Base-by-base conservation (phyloP, 2,329 filamentous ascomycete species). In the Lasiodiplodia citricola region DNA sequence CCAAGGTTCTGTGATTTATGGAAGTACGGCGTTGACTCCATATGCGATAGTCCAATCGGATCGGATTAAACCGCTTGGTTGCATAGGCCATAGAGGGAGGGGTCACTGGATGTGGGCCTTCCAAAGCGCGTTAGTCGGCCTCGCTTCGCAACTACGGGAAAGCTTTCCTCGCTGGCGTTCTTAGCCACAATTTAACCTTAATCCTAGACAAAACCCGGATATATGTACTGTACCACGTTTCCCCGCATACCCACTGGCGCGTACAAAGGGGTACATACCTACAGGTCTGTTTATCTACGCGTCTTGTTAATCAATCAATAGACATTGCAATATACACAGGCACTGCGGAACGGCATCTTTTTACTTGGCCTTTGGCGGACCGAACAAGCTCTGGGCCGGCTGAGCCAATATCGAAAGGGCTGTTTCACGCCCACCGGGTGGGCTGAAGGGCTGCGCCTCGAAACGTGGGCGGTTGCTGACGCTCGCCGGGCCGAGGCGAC, bases 161-260 rank as follows among this genome's bases (percentile, higher is more conserved):
- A 23, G 57, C 57, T 60, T 47, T 13, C 38, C 38, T 50, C 18
- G 4, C 44, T 63, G 4, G 16, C 28, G 11, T 62, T 62, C 28
- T 50, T 62, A 62, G 57, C 57, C n/a, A 62, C 41, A 51, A 63
- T 63, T 51, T 63, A 63, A 63, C 58, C 58, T 63, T 63, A 51
- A 51, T 51, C 58, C 25, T 13, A 63, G 41, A 23, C 38, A 35
- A 13, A 21, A 10, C 13, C 58, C 41, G 58, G 58, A 10, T 47
- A 21, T 47, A 10, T 47, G 11, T 47, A 47, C 44, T n/a, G 44
- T 62, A 50, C 58, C 41, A 63, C 38, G 41, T 44, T 50, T 51
- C 41, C 44, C 58, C 58, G 25, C 41, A 35, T 35, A 50, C 58
- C 57, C 57, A 47, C 13, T 16, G 23, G 38, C 31, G 10, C 57